Conservation (phyloP, 129 eudicot species). For the Smallanthus sonchifolius region DNA sequence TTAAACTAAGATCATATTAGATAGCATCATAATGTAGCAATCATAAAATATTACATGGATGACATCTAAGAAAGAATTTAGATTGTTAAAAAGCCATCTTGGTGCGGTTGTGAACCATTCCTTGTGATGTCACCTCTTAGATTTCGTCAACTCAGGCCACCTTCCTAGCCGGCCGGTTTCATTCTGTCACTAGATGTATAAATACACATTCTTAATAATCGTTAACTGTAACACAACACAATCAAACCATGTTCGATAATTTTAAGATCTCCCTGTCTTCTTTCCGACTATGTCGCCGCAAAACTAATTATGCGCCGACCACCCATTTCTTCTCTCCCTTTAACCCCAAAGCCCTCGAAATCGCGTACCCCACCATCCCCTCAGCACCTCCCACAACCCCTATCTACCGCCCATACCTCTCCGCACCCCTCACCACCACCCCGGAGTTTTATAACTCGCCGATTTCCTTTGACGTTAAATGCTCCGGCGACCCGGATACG, state of each 20-base stretch:
- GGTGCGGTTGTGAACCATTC: conserved; percentile 33
- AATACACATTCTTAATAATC: neutral
- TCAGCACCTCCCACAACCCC: conserved; percentile 62
- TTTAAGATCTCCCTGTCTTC: conserved; percentile 34
- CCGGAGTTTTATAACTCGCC: conserved; percentile 22
- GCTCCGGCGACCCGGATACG: neutral
- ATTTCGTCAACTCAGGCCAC: conserved; percentile 34
- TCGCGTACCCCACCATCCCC: conserved; percentile 40
- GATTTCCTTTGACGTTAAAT: neutral
- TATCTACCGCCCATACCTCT: conserved; percentile 2
- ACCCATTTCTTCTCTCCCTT: conserved; percentile 38
- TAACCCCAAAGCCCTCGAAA: conserved; percentile 44
- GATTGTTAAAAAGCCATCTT: neutral
- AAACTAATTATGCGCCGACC: conserved; percentile 4
- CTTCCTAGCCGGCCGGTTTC: conserved; percentile 30
- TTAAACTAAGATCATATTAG: too few relatives aligned
- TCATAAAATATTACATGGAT: neutral
- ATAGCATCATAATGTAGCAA: neutral
- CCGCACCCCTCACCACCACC: conserved; percentile 20
- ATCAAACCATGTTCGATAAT: conserved; percentile 19
- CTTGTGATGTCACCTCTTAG: conserved; percentile 36
- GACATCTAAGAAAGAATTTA: conserved; percentile 24
- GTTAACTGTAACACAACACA: neutral
- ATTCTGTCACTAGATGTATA: conserved; percentile 3
- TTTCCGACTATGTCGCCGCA: conserved; percentile 44